Base-by-base conservation (phyloP, 257 asterid genomes). In the Solanum pimpinellifolium region DNA sequence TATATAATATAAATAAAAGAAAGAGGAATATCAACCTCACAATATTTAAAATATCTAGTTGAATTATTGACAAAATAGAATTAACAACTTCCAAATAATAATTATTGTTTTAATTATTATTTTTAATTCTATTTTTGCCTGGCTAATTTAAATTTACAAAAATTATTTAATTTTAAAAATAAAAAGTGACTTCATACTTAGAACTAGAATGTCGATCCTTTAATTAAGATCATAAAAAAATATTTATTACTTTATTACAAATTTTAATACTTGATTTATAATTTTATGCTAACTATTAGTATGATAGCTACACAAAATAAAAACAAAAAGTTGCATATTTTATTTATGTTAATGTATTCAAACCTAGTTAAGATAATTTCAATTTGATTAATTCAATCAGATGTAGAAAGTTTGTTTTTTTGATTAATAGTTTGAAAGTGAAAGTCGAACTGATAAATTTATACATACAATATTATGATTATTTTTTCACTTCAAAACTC, bases 91-190 rank as follows among this genome's bases (percentile, higher is more conserved):
- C 12, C 5, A 0, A 68, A 31, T 68, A 27, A 68, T 69, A 29
- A 29, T 4, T 69, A 68, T 69, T 25, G 6, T 25, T 13, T 27
- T 66, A 37, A 37, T 37, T 37, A 37, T 37, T 66, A 5, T 66
- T 66, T 1, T 6, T 7, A 27, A 27, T 27, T 2, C 2, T 1
- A 27, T 66, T 6, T 12, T 12, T 13, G 2, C 4, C 16, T 14
- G 74, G 7, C 2, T 27, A 27, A 27, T 68, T 13, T 27, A 68
- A 12, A 68, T 6, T 68, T 7, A 2, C 0, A 13, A 4, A 7
- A 15, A 15, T 1, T 1, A 0, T 15, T 52, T 1, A 18, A 69
- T 14, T 31, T 31, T 31, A 7, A 0, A 7, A 13, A 1, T 1
- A 20, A 31, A 29, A 69, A 3, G 1, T 10, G n/a, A 31, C 2